Evolutionary conservation across 2,329 filamentous ascomycete species (phyloP), one percentile per base, ranked within the genome.

Genomic region (Colletotrichum neosansevieriae): DNA sequence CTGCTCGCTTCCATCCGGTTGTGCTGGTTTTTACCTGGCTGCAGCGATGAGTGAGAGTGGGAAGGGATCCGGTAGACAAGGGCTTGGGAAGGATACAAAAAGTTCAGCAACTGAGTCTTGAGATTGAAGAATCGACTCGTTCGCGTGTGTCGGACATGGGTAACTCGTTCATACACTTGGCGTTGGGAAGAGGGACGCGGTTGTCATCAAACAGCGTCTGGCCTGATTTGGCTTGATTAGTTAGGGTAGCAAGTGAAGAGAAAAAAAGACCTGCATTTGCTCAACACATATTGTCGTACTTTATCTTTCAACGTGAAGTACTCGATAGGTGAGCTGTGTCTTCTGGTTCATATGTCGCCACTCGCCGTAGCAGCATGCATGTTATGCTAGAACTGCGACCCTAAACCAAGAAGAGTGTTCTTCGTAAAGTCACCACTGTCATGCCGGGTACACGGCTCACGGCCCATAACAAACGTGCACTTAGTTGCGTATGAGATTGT

Each of bases 91-190:
- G 40, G 57, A 50, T 40, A 58, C 7, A 69, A 70, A 70, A 70
- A 70, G 68, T 61, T 70, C 36, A 19, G 50, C 36, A 62, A 56
- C 40, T 21, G 59, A 70, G 68, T 69, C 68, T 67, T 70, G 53
- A 70, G 59, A 70, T 64, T 70, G 68, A 58, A 68, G 44, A 58
- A 59, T 65, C 13, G 65, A 69, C 68, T 69, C 68, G 54, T 59
- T 60, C 32, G 15, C 40, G 38, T 58, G 44, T 29, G 6, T 32
- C 51, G 56, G 53, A 58, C 63, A 47, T 21, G 64, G 60, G 36
- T 15, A 58, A 58, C 45, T 34, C 45, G 40, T 40, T 64, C 51
- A 64, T 44, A 58, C 32, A 64, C 29, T 53, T 29, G 64, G 64
- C 53, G 64, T 67, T 67, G 45, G 64, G 53, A 67, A 64, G 45